Base-by-base conservation (phyloP, 2,329 filamentous ascomycete species). In the Diaporthe citriasiana region DNA sequence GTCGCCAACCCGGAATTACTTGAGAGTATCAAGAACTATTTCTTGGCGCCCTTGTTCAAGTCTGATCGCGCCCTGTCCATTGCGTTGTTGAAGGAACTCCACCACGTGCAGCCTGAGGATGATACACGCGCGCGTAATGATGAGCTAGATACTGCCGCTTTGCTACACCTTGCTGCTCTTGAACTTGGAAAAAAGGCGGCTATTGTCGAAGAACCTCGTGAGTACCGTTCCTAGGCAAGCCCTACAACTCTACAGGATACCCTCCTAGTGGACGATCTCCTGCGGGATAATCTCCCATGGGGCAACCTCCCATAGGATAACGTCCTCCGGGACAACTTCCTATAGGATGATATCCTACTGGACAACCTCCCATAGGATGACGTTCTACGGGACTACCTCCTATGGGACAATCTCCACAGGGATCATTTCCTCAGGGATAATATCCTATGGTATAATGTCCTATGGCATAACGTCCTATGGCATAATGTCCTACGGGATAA, bases 101-200 rank as follows among this genome's bases (percentile, higher is more conserved):
- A 85, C 85, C 53, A 83, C 83, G 72, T 72, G 33, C 79, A 82
- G 78, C 53, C 78, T 15, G 63, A 71, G n/a, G 56, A 55, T 38
- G 63, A 27, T 25, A 27, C 22, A 22, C 56, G 70, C 38, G 51
- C 74, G 13, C 66, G 74, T 57, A 84, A 80, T 45, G 82, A 84
- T 70, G 85, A 86, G 27, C 81, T 89, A 35, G 86, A 90, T 70
- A 82, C 86, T 19, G 86, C 90, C 69, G 87, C 89, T 0, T 84
- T 91, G 56, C 82, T 94, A 13, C 89, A 91, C 76, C 86, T 95
- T 55, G 88, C 92, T 57, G 89, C 91, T n/a, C 84, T 95, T 56
- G 92, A 94, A 76, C 88, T 91, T 22, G 93, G 91, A 19, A 94
- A 94, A 82, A 93, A 93, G 79, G 84, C 89, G 50, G 92, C 92